Conservation (phyloP, 2,329 filamentous ascomycete species). For the Epicoccum nigrum region DNA sequence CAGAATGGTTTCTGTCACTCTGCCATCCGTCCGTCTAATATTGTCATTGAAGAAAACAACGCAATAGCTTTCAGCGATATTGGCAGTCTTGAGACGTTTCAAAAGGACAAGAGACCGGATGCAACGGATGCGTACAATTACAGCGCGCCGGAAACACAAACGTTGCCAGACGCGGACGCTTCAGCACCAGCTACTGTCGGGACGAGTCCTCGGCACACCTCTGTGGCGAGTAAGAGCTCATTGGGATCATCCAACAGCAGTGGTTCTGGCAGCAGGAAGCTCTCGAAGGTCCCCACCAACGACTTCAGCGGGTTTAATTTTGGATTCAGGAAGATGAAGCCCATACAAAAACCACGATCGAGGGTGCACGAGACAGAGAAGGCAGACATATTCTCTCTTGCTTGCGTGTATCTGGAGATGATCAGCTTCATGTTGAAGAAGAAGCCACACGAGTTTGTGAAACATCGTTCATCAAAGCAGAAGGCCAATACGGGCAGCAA, state of each 20-base stretch:
- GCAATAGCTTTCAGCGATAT: constrained; percentile 72
- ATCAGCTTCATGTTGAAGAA: constrained; percentile 73
- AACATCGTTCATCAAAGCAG: constrained; percentile 70
- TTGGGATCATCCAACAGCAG: constrained; percentile 41
- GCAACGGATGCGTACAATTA: constrained; percentile 76
- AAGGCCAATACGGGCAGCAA: constrained; percentile 53
- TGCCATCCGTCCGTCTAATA: constrained; percentile 72
- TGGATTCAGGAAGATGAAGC: constrained; percentile 41
- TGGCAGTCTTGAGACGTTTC: constrained; percentile 54
- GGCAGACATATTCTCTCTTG: constrained; percentile 75
- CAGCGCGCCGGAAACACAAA: constrained; percentile 67
- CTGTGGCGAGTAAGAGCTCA: constrained; percentile 45
- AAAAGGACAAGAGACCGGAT: constrained; percentile 60
- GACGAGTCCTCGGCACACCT: constrained; percentile 34
- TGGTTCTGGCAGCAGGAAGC: constrained; percentile 42
- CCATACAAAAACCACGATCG: constrained; percentile 34
- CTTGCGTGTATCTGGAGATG: constrained; percentile 74
- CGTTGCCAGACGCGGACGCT: constrained; percentile 23
- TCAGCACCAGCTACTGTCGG: constrained; percentile 19
- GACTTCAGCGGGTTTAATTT: constrained; percentile 48
- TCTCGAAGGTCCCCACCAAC: constrained; percentile 41
- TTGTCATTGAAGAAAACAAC: constrained; percentile 70
- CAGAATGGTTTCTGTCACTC: constrained; percentile 67
- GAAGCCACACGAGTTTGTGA: constrained; percentile 67
- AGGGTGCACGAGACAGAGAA: constrained; percentile 47